phyloP scores from a whole-genome alignment of 768 basidiomycete genomes.

The Pulveroboletus sp. region DNA sequence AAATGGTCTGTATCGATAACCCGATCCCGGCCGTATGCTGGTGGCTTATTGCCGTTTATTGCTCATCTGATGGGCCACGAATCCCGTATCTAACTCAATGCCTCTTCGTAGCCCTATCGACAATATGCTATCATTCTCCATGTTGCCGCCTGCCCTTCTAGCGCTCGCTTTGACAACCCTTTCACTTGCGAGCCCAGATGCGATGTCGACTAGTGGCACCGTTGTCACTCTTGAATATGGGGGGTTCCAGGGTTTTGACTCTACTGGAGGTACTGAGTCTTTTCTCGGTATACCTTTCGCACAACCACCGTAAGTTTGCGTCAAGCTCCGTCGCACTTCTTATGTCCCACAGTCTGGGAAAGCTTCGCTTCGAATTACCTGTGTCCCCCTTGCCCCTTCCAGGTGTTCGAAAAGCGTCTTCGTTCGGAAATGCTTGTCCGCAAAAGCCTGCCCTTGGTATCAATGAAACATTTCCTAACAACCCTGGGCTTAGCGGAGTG shows the following conservation, averaged over 20 bases:
- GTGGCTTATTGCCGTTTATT: too few relatives aligned
- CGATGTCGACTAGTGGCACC: too few relatives aligned
- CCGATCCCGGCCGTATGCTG: too few relatives aligned
- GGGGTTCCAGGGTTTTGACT: slow-evolving; percentile 13
- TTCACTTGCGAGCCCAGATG: background rate
- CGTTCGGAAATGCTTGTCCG: slow-evolving; percentile 39
- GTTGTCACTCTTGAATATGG: slow-evolving; percentile 21
- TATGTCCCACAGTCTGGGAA: slow-evolving; percentile 6
- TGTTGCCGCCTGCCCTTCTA: background rate
- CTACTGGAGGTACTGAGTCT: slow-evolving; percentile 8
- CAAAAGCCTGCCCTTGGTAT: slow-evolving; percentile 28
- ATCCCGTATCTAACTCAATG: too few relatives aligned
- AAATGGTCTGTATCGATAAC: too few relatives aligned
- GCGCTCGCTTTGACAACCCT: background rate
- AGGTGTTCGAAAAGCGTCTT: slow-evolving; percentile 34
- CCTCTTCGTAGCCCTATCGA: too few relatives aligned
- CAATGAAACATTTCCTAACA: background rate
- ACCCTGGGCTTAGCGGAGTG: background rate
- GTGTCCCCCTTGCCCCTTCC: slow-evolving; percentile 16
- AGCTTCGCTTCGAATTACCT: slow-evolving; percentile 19
- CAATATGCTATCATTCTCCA: too few relatives aligned
- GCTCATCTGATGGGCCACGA: too few relatives aligned
- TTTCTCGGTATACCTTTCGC: slow-evolving; percentile 17
- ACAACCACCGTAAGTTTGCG: slow-evolving; percentile 11
- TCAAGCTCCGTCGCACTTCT: background rate